phyloP scores from a whole-genome alignment of 1,284 basidiomycete genomes.

The Inonotus hispidus region DNA sequence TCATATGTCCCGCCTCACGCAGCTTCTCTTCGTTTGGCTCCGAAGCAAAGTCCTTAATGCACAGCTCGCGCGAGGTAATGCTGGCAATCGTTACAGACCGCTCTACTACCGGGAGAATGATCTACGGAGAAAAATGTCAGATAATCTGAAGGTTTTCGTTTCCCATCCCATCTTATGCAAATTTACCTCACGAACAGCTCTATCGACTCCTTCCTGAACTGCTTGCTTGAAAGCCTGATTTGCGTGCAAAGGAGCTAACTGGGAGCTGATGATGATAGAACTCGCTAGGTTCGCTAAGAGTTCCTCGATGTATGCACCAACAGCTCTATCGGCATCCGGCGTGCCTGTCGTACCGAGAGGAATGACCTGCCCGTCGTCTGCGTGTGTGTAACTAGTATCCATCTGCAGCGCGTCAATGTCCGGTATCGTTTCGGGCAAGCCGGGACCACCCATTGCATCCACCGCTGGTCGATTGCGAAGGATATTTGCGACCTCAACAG shows the following conservation, averaged over 20 bases:
- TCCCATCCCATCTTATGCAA: conserved; percentile 2
- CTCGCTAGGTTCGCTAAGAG: conserved; percentile 73
- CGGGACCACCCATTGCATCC: conserved; percentile 47
- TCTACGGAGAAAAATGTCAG: conserved; percentile 38
- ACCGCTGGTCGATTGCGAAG: conserved; percentile 64
- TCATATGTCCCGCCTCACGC: conserved; percentile 88
- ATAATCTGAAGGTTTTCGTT: not conserved
- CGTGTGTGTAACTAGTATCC: conserved; percentile 56
- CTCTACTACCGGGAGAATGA: conserved; percentile 96
- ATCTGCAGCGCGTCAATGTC: conserved; percentile 70
- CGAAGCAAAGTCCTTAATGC: conserved; percentile 95
- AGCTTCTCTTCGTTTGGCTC: conserved; percentile 91
- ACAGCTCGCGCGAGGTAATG: conserved; percentile 94
- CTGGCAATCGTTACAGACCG: conserved; percentile 99
- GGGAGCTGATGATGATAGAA: conserved; percentile 75
- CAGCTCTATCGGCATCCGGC: conserved; percentile 54
- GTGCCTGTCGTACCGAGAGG: conserved; percentile 50
- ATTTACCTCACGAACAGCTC: conserved; percentile 87
- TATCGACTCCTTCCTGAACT: conserved; percentile 87
- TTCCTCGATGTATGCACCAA: conserved; percentile 69
- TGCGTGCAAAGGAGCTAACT: conserved; percentile 65
- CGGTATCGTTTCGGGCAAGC: conserved; percentile 63
- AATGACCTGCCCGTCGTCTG: conserved; percentile 54
- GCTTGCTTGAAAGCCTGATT: conserved; percentile 89
- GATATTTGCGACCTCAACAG: conserved; percentile 81